phyloP scores from a whole-genome alignment of 1,284 basidiomycete species.

The Dichomitus squalens region DNA sequence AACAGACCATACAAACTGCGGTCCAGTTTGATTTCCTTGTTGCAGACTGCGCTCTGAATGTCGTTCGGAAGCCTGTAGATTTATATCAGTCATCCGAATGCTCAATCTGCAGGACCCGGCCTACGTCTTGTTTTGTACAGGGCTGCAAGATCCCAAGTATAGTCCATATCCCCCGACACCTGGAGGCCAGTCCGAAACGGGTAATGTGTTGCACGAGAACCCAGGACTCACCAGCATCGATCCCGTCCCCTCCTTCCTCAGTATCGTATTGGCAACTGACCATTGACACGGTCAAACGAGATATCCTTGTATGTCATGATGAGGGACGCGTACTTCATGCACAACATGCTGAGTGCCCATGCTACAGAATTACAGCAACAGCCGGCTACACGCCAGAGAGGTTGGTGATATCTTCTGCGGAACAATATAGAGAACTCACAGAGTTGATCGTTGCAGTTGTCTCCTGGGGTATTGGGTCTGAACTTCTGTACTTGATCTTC shows the following conservation, averaged over 20 bases:
- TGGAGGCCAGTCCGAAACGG: neutral
- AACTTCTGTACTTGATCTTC: conserved; percentile 17
- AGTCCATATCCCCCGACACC: conserved; percentile 8
- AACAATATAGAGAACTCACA: conserved; percentile 6
- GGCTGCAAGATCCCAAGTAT: conserved; percentile 4
- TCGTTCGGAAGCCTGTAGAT: conserved; percentile 12
- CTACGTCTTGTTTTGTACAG: conserved; percentile 15
- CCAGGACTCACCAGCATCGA: conserved; percentile 17
- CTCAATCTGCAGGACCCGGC: neutral
- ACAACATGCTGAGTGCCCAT: conserved; percentile 26
- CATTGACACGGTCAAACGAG: neutral
- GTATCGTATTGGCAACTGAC: conserved; percentile 21
- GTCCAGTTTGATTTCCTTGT: conserved; percentile 21
- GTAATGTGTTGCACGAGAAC: too few relatives aligned
- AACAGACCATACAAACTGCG: conserved; percentile 20
- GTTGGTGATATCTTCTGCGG: neutral
- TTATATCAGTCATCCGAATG: neutral
- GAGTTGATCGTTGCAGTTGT: conserved; percentile 21
- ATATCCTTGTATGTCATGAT: too few relatives aligned
- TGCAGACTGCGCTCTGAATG: conserved; percentile 25
- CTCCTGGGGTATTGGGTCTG: conserved; percentile 15
- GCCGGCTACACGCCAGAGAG: conserved; percentile 1
- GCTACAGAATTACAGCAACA: conserved; percentile 26
- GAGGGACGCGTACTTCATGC: conserved; percentile 21
- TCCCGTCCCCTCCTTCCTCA: neutral